Evolutionary conservation across 805 yeast species (phyloP), one percentile per base, ranked within the genome.

Genomic region (Ogataea minuta): DNA sequence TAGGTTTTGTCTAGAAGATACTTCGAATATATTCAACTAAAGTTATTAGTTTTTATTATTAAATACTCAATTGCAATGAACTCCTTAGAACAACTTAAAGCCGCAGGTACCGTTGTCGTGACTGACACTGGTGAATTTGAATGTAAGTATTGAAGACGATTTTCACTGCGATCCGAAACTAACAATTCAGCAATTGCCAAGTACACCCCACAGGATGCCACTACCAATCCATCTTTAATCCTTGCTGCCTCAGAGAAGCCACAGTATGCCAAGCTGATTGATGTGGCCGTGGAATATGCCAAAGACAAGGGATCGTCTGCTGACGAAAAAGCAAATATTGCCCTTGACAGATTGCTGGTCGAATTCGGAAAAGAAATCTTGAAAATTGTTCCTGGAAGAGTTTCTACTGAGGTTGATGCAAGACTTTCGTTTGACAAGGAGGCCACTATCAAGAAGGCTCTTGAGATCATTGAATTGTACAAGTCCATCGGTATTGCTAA

Each of bases 91-190:
- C 90, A 84, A 71, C 81, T 93, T 63, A 93, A 91, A 69, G 89
- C 95, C 50, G 66, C 96, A 43, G 98, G 98, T 57, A 93, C 99
- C 54, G 84, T 78, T 54, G 96, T 93, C 62, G 99, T 93, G 63
- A 87, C 99, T 52, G 99, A 93, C 75, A 89, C 98, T 48, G 99
- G 99, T 73, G 99, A 93, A 69, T 93, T 93, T 66, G 97, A 88
- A 68, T 83, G 71, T 66, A 57, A 42, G 71, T 66, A 19, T 21
- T 6, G 7, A 24, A 23, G n/a, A 13, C 10, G 16, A 14, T 1
- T 19, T 31, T 12, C 23, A 11, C 9, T 16, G 10, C 23, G 10
- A 10, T 13, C 17, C 15, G n/a, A 7, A 24, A 46, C 48, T 46
- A 44, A 46, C 45, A 6, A n/a, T n/a, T 9, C 14, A 57, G 62